Evolutionary conservation across 306 rosid species (phyloP).

Genomic region (Trifolium fragiferum): DNA sequence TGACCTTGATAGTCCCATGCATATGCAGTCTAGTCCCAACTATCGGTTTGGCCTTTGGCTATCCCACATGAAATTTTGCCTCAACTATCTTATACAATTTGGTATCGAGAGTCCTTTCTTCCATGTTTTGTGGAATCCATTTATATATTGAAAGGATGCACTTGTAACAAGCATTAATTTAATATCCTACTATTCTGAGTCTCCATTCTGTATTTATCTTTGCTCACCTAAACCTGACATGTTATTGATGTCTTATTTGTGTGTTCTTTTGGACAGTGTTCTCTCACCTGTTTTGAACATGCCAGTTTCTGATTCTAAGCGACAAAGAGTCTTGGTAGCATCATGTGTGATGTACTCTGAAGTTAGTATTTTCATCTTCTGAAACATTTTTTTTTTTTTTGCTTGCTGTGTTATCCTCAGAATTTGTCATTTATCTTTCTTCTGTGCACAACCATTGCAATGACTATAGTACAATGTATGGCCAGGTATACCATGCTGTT

Average conservation of each 20-base stretch:
- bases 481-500: constrained; percentile 90
- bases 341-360: constrained; percentile 91
- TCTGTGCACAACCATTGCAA: constrained; percentile 33
- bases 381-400: constrained; percentile 2
- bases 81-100: no score
- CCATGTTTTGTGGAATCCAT: neutral
- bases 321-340: constrained; percentile 96
- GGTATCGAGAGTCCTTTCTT: neutral
- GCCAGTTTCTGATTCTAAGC: constrained; percentile 93
- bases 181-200: constrained; percentile 19
- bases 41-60: no score
- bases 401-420: neutral
- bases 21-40: no score
- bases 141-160: neutral
- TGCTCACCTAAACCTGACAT: constrained; percentile 5
- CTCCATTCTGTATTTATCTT: constrained; percentile 6
- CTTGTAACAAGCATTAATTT: neutral
- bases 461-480: constrained; percentile 42
- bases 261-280: constrained; percentile 64
- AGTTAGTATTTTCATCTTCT: constrained; percentile 60
- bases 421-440: constrained; percentile 23
- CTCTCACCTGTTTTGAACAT: constrained; percentile 97
- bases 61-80: no score
- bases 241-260: constrained; percentile 37
- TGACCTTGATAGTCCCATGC: no score